Evolutionary conservation across 805 yeast genomes (phyloP).

Genomic region (Candida pseudoglaebosa): DNA sequence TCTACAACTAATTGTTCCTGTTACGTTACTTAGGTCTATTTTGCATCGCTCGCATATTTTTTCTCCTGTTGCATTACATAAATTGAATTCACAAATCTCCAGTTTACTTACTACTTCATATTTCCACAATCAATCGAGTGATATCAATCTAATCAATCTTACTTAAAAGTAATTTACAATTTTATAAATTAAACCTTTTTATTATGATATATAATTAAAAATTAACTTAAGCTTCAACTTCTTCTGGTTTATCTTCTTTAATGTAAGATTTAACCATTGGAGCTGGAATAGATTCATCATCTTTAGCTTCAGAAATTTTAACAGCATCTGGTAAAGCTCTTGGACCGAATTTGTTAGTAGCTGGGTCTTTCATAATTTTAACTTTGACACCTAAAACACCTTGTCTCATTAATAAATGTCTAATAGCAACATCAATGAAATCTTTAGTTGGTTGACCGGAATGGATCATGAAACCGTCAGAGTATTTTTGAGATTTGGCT

Average conservation of each 20-base stretch:
- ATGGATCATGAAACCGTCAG: conserved; percentile 99
- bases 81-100: too few species aligned
- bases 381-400: conserved; percentile 99
- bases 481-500: conserved; percentile 99
- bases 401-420: conserved; percentile 99
- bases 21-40: too few species aligned
- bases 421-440: conserved; percentile 97
- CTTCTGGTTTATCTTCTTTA: conserved; percentile 35
- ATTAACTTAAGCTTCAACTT: conserved; percentile 31
- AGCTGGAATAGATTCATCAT: conserved; percentile 65
- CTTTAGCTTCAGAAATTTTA: conserved; percentile 90
- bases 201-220: conserved; percentile 3
- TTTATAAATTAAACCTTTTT: neutral
- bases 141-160: too few species aligned
- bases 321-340: conserved; percentile 94
- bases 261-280: conserved; percentile 81
- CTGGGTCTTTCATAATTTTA: conserved; percentile 99
- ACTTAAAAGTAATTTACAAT: too few species aligned
- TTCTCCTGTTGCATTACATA: too few species aligned
- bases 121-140: too few species aligned
- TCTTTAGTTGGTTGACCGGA: conserved; percentile 99
- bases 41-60: too few species aligned
- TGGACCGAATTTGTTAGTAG: conserved; percentile 79
- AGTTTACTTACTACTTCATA: too few species aligned
- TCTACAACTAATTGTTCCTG: too few species aligned